Evolutionary conservation across 768 basidiomycete species (phyloP).

Genomic region (Tremella yokohamensis): DNA sequence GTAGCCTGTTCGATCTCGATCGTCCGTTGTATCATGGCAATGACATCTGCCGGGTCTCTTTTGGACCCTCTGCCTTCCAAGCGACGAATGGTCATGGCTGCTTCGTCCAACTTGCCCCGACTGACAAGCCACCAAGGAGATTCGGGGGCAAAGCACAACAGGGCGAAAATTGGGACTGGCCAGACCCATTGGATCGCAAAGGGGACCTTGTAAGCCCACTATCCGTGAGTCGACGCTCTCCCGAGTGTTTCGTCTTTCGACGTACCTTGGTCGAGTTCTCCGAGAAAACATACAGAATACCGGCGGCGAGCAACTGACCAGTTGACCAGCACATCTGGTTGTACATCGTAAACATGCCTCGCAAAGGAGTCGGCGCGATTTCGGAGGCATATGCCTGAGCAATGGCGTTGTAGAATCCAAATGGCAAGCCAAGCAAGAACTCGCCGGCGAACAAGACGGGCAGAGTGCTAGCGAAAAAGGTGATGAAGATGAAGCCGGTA

Average conservation of each 20-base stretch:
- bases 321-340: constrained; percentile 29
- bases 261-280: constrained; percentile 10
- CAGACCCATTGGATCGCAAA: constrained; percentile 30
- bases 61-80: not conserved
- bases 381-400: constrained; percentile 44
- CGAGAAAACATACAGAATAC: constrained; percentile 19
- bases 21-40: constrained; percentile 2
- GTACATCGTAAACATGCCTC: constrained; percentile 23
- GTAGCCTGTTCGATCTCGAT: constrained; percentile 4
- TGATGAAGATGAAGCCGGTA: constrained; percentile 17
- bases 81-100: constrained; percentile 3
- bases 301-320: constrained; percentile 27
- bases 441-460: constrained; percentile 12
- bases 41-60: not conserved
- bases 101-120: constrained; percentile 32
- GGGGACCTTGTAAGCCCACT: constrained; percentile 23
- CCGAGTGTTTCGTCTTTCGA: no score
- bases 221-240: no score
- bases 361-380: constrained; percentile 21
- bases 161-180: constrained; percentile 22
- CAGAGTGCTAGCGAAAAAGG: constrained; percentile 19
- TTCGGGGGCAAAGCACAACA: constrained; percentile 20
- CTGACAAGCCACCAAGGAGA: constrained; percentile 50
- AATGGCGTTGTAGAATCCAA: constrained; percentile 37
- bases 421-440: constrained; percentile 34